These are phyloP conservation scores for Aegilops umbellulata DNA, from an alignment of 176 grass and related monocot genomes.

Conservation along the genomic window DNA sequence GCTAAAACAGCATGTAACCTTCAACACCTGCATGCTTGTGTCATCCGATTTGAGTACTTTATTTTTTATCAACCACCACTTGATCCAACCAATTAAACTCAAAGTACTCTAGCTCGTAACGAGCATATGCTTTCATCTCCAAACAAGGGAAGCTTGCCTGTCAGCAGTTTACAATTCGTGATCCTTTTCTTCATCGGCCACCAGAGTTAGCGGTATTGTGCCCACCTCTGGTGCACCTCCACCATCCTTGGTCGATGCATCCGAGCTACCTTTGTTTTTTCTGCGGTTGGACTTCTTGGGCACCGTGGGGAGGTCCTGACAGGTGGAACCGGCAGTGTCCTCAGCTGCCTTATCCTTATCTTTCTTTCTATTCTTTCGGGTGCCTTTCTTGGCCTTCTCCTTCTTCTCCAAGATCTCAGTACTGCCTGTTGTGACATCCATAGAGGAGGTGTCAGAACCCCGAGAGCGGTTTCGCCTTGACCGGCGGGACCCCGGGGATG, in stretches of 20 bases:
- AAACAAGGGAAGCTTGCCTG: not conserved
- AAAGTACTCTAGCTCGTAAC: conserved; percentile 15
- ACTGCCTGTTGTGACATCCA: conserved; percentile 19
- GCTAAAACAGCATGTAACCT: conserved; percentile 13
- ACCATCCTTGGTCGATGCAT: conserved; percentile 15
- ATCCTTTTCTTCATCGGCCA: conserved; percentile 34
- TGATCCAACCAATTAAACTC: conserved; percentile 27
- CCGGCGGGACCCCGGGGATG: conserved; percentile 35
- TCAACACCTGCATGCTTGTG: not conserved
- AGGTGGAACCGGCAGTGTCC: not conserved
- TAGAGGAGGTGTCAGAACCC: conserved; percentile 45
- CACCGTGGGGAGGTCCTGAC: conserved; percentile 62
- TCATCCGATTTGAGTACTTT: conserved; percentile 8
- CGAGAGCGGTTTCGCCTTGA: conserved; percentile 70
- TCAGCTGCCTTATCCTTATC: conserved; percentile 39
- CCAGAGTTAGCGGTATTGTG: not conserved
- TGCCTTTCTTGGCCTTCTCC: conserved; percentile 55
- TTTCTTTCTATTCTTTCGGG: conserved; percentile 54
- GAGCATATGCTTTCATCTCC: conserved; percentile 8
- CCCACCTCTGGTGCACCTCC: conserved; percentile 33
- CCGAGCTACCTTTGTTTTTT: conserved; percentile 53
- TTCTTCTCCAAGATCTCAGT: conserved; percentile 36
- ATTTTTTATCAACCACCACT: not conserved
- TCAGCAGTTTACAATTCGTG: not conserved
- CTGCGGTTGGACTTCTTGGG: conserved; percentile 78